These are phyloP conservation scores for Neonectria sp. DNA, from an alignment of 2,329 filamentous ascomycete species.

Conservation along the genomic window DNA sequence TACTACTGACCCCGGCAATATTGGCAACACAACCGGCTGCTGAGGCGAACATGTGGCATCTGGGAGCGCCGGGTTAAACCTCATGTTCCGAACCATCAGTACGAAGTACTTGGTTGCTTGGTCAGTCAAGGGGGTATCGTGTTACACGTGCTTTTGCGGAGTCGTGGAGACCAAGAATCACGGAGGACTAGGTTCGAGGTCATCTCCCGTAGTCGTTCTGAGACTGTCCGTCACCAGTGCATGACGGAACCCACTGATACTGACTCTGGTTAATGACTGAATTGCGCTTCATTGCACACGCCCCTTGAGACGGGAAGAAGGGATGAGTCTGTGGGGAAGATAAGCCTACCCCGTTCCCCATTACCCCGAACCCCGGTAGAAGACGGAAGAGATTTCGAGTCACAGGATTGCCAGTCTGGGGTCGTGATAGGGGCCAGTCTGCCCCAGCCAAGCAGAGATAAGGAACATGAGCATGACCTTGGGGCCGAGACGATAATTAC, in stretches of 20 bases:
- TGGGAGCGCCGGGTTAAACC: conserved; percentile 24
- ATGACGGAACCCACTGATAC: conserved; percentile 19
- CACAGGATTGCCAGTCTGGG: conserved; percentile 43
- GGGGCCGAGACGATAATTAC: conserved; percentile 14
- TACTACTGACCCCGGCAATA: conserved; percentile 16
- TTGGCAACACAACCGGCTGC: conserved; percentile 26
- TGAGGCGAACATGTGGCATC: conserved; percentile 20
- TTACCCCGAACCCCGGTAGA: conserved; percentile 35
- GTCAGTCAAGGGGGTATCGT: conserved; percentile 10
- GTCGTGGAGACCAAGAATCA: conserved; percentile 18
- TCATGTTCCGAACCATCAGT: conserved; percentile 21
- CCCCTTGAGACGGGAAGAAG: conserved; percentile 25
- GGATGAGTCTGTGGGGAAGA: conserved; percentile 46
- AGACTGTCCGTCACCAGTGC: conserved; percentile 13
- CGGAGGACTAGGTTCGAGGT: conserved; percentile 7
- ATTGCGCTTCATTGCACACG: not conserved
- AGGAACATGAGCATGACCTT: conserved; percentile 34
- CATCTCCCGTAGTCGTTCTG: conserved; percentile 13
- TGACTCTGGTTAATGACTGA: conserved; percentile 18
- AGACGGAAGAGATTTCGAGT: conserved; percentile 42
- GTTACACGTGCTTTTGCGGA: conserved; percentile 28
- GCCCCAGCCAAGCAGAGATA: conserved; percentile 37
- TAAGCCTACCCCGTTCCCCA: conserved; percentile 44
- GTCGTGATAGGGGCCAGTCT: conserved; percentile 39
- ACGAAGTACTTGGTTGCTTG: not conserved